Evolutionary conservation across 441 rosid genomes (phyloP), one percentile per base, ranked within the genome.

Genomic region (Dalechampia spathulata): DNA sequence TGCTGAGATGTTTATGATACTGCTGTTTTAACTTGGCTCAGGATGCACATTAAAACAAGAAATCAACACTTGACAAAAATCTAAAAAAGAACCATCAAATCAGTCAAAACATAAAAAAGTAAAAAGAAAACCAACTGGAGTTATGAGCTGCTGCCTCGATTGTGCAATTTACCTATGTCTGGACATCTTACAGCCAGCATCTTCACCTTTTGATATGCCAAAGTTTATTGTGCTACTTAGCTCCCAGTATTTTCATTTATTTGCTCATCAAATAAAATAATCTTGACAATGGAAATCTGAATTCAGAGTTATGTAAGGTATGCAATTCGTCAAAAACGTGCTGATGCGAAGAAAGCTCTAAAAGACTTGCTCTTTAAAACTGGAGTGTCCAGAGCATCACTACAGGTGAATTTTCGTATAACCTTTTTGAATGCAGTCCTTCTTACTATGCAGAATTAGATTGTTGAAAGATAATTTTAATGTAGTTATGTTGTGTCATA

Each of bases 261-360:
- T 49, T 32, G 22, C 46, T 17, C 12, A 0, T 28, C 27, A 43
- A 46, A 30, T 64, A n/a, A 45, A 38, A 23, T 6, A 53, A 63
- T 50, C 49, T 50, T 72, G 72, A 62, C 57, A 27, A 30, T 47
- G n/a, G 23, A 42, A 47, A 53, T 22, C n/a, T 63, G 36, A 58
- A 26, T n/a, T 19, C 76, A 85, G 86, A 67, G 22, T 51, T 36
- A 68, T 23, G 27, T 71, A 60, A 75, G 73, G 65, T 82, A 63
- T 68, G 30, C 66, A 45, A 67, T 58, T 22, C 81, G 78, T 23
- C 79, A 80, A 71, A 80, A 70, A 72, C 78, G 79, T 21, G 60
- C 80, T 21, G 83, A 73, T 61, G 19, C 85, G n/a, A 78, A 85
- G 68, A 73, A 52, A 62, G 83, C 86, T 62, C 56, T 82, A 32